Percentiles rank a stretch among this genome's conserved stretches.
phyloP scores from a whole-genome alignment of 352 stramenopile species.

The Phytophthora melonis region DNA sequence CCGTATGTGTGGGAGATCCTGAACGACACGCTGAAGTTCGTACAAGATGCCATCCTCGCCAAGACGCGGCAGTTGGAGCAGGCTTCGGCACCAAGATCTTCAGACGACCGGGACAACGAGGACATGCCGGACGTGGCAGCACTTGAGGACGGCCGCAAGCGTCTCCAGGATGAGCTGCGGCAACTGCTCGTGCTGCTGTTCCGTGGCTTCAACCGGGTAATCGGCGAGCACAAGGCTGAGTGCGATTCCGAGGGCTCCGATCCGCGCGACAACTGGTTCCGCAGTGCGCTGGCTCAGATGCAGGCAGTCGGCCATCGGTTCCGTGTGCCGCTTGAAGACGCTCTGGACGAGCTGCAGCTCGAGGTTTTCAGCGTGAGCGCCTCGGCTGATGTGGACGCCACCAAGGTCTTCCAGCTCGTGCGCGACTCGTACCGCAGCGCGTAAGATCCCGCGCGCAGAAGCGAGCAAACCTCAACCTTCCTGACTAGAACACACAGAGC shows the following conservation, averaged over 20 bases:
- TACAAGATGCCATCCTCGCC: conserved; percentile 49
- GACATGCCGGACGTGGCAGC: conserved; percentile 60
- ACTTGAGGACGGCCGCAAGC: conserved; percentile 51
- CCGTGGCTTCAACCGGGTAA: conserved; percentile 75
- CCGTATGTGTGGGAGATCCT: conserved; percentile 89
- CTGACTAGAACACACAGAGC: conserved; percentile 15
- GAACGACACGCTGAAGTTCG: conserved; percentile 71
- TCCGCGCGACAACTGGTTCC: conserved; percentile 86
- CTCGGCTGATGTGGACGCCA: conserved; percentile 71
- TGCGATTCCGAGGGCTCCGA: conserved; percentile 78
- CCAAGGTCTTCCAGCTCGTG: conserved; percentile 80
- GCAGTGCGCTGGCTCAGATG: conserved; percentile 77
- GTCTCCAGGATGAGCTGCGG: conserved; percentile 56
- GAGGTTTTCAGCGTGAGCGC: conserved; percentile 60
- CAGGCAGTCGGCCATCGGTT: conserved; percentile 70
- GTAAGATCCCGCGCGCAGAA: conserved; percentile 9
- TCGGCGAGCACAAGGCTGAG: conserved; percentile 79
- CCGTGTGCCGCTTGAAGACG: conserved; percentile 61
- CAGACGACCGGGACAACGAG: conserved; percentile 51
- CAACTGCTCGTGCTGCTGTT: conserved; percentile 69
- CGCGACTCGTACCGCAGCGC: conserved; percentile 74
- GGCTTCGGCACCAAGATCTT: conserved; percentile 32
- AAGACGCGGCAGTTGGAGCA: conserved; percentile 51
- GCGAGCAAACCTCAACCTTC: conserved; percentile 1
- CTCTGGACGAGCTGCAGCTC: conserved; percentile 58